Evolutionary conservation across 192 early-diverging fungal species (phyloP), one percentile per base, ranked within the genome.

Genomic region (Coemansia sp.): DNA sequence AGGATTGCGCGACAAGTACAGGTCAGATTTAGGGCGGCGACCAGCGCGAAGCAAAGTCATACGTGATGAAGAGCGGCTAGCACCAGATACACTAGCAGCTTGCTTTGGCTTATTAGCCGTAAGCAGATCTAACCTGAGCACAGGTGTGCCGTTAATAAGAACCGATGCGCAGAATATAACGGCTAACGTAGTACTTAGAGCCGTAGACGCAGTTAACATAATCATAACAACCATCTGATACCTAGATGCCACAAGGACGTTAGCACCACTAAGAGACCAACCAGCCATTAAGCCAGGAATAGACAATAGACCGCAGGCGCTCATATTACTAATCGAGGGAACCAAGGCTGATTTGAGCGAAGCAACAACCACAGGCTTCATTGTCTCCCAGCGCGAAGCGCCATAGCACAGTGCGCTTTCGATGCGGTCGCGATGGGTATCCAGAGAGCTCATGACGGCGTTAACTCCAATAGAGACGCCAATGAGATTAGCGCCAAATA

Each of bases 261-360:
- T 83, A 0, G 92, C 87, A 35, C 94, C 94, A n/a, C 90, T 91
- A 55, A 96, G 85, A 44, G 94, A 85, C 69, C 93, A 92, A 30
- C 94, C 94, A 0, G 89, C 92, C 94, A 95, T 93, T 80, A 92
- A 85, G 4, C 91, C 94, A 0, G 94, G 94, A 53, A 95, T 95
- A 13, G 93, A 92, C 34, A 95, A 91, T 56, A 95, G 73, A 9
- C 92, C 94, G 45, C 92, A 90, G 38, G 94, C 87, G 62, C 88
- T 83, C 89, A 94, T 90, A 24, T 87, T 85, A 65, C 92, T 92
- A 24, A 96, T 87, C 0, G 87, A 87, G 1, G 94, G 94, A 55
- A 94, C 65, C 71, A 94, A 82, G n/a, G 94, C 92, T 9, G 84
- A 73, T 11, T 88, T 72, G 49, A 94, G 84, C 2, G 91, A 86